Base-by-base conservation (phyloP, 352 stramenopile genomes). In the Phytophthora parvispora region DNA sequence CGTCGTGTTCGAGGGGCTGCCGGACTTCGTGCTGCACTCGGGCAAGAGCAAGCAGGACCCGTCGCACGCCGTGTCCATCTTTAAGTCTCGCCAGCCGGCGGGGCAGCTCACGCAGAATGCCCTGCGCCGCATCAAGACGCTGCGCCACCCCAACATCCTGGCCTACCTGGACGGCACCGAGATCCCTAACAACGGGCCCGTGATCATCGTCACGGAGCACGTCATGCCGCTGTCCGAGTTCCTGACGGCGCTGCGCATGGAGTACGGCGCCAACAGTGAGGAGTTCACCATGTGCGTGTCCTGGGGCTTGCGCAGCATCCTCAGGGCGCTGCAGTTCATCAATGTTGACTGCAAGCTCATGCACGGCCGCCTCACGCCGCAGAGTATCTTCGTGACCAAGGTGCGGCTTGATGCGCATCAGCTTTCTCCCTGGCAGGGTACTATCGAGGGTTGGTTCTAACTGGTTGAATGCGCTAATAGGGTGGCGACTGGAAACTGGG, bases 401-500 rank as follows among this genome's bases (percentile, higher is more conserved):
- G 85, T 93, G 45, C 13, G 28, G 5, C 16, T 64, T 25, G n/a
- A n/a, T 56, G 27, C 16, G 18, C 50, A 4, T 12, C 24, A 10
- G n/a, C n/a, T n/a, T n/a, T n/a, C n/a, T n/a, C n/a, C n/a, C n/a
- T n/a, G n/a, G n/a, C n/a, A n/a, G n/a, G n/a, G n/a, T 51, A n/a
- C 2, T 27, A 49, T 47, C 8, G 9, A 13, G 38, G 25, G n/a
- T 10, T 32, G 22, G 15, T 42, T 47, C 57, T 58, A 18, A 16
- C 24, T 15, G 13, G 36, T 29, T 64, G 27, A 12, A 18, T 15
- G 58, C 4, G 1, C 54, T 66, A 13, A 32, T 66, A 91, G 68
- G 92, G 91, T 47, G 97, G 97, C 50, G 97, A 99, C 81, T 99
- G 97, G 85, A 99, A 99, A 66, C 83, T 99, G 18, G 96, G 87